Base-by-base conservation (phyloP, 75 land plant genomes). In the Pseudotsuga menziesii region DNA sequence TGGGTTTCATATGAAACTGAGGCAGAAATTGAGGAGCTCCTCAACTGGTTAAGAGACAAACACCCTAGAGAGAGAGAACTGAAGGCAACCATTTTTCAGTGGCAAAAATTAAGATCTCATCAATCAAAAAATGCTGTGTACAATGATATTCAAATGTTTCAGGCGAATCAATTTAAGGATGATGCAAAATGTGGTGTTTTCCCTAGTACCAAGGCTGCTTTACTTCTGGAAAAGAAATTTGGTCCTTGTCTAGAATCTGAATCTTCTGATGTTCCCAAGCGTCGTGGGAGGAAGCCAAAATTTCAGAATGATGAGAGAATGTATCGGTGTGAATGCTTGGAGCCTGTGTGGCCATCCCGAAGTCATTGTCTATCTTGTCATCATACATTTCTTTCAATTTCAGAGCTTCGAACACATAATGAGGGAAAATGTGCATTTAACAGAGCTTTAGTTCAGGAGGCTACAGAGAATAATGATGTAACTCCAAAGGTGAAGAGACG, bases 281-380 rank as follows among this genome's bases (percentile, higher is more conserved):
- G 78, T 52, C 74, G 79, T 29, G 82, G 77, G 4, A 82, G 73
- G 66, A 89, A 73, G 72, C 75, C 72, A 41, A 89, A 83, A 74
- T 0, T 52, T 32, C 64, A 55, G 55, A 60, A 48, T 79, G 87
- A 81, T n/a, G 88, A 74, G 57, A 79, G 78, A 80, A 82, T 95
- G 84, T 85, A 80, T 58, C 77, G 94, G 32, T 96, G 99, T 81
- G 91, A 90, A 44, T 96, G 99, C 61, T 77, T 96, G 59, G 99
- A 96, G 81, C 91, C 83, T 27, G 78, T 96, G 3, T 96, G 97
- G 99, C 78, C 86, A 77, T 87, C 93, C n/a, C 78, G 91, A 61
- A 75, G 75, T 36, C 99, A 96, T 77, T 96, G 99, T 62, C 78
- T 83, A 27, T 84, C 76, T 13, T 96, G 99, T 75, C 99, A 96